Conservation (phyloP, 495 filamentous ascomycete genomes). For the Xylaria telfairii region DNA sequence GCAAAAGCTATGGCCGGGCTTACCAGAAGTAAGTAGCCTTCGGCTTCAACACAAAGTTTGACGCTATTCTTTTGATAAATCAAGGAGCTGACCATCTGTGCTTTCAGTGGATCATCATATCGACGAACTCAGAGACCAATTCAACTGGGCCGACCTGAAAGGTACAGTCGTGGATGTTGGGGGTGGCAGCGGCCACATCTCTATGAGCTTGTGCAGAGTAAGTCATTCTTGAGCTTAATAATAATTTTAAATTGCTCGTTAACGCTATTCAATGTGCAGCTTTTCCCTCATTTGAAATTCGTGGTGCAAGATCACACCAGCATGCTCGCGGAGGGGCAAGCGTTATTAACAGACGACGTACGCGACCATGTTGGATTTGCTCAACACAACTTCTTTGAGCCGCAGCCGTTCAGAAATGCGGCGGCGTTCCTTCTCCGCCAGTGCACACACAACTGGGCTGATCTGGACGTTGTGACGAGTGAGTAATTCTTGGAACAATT, state of each 20-base stretch:
- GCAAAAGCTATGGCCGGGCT: slow-evolving; percentile 38
- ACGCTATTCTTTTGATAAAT: no score
- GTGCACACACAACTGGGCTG: slow-evolving; percentile 40
- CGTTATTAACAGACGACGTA: slow-evolving; percentile 16
- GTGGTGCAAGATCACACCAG: slow-evolving; percentile 35
- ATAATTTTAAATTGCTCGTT: no score
- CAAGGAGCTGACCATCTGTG: no score
- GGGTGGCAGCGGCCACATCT: slow-evolving; percentile 34
- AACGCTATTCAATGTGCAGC: no score
- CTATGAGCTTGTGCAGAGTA: no score
- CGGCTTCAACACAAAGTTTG: no score
- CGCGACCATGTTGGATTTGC: slow-evolving; percentile 32
- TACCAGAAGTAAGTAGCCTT: no score
- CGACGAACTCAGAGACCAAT: slow-evolving; percentile 29
- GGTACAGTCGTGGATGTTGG: slow-evolving; percentile 38
- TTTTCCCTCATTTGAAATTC: slow-evolving; percentile 34
- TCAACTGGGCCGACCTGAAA: slow-evolving; percentile 32
- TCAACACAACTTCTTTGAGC: slow-evolving; percentile 42
- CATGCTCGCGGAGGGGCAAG: slow-evolving; percentile 36
- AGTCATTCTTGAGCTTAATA: slow-evolving; percentile 31
- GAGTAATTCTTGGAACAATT: no score
- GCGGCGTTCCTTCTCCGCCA: slow-evolving; percentile 40
- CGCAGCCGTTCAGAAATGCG: slow-evolving; percentile 33
- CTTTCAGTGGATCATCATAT: slow-evolving; percentile 6
- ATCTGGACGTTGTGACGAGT: slow-evolving; percentile 35